phyloP scores from a whole-genome alignment of 2,329 filamentous ascomycete species.

The Colletotrichum neosansevieriae region DNA sequence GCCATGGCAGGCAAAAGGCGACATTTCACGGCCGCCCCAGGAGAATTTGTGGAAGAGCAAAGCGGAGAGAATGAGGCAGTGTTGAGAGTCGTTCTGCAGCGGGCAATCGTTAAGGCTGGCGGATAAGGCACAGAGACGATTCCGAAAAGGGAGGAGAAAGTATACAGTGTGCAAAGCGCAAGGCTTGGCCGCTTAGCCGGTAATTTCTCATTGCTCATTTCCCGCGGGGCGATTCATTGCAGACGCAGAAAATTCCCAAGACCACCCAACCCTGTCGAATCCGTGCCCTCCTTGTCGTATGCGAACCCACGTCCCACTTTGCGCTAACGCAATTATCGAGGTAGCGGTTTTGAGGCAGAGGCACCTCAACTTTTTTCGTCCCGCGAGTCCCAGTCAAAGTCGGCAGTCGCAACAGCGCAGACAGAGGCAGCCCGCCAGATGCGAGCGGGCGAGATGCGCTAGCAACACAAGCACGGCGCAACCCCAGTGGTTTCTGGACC shows the following conservation, averaged over 20 bases:
- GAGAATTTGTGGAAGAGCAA: constrained; percentile 1
- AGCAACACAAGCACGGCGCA: constrained; percentile 9
- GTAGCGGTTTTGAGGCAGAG: background rate
- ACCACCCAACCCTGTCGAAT: constrained; percentile 13
- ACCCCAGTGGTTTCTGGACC: constrained; percentile 11
- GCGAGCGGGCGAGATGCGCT: constrained; percentile 31
- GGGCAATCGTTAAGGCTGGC: background rate
- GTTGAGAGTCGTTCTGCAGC: constrained; percentile 10
- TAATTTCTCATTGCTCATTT: constrained; percentile 39
- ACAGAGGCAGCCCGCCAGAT: constrained; percentile 29
- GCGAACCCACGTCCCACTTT: constrained; percentile 11
- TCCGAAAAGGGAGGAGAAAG: background rate
- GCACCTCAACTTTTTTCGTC: too few species aligned
- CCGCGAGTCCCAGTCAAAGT: too few species aligned
- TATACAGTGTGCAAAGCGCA: constrained; percentile 22
- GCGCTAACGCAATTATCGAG: constrained; percentile 33
- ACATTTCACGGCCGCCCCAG: constrained; percentile 5
- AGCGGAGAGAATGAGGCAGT: constrained; percentile 21
- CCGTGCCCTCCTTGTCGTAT: constrained; percentile 18
- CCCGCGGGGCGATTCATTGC: constrained; percentile 37
- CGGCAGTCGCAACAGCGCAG: too few species aligned
- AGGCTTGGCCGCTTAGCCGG: constrained; percentile 23
- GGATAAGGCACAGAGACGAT: background rate
- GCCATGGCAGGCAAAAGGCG: constrained; percentile 20
- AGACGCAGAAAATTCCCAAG: constrained; percentile 38